Conservation (phyloP, 768 basidiomycete species). For the Epithele typhae region DNA sequence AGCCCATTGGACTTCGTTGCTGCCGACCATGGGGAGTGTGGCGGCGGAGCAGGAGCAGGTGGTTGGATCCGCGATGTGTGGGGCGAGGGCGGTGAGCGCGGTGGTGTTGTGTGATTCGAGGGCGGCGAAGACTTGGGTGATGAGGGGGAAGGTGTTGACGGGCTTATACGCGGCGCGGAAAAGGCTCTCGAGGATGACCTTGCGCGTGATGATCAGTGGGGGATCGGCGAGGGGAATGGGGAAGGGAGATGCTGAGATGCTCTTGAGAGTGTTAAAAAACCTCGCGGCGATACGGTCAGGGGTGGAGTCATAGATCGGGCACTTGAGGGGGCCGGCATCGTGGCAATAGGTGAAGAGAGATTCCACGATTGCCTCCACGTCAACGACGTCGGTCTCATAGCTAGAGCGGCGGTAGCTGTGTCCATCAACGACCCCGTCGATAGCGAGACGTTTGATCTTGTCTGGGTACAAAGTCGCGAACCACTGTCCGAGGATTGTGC, state of each 20-base stretch:
- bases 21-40: background rate
- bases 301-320: constrained; percentile 21
- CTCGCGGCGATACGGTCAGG: constrained; percentile 14
- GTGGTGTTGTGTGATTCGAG: constrained; percentile 6
- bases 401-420: constrained; percentile 15
- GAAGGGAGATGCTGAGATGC: constrained; percentile 4
- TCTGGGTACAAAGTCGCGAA: constrained; percentile 30
- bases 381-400: constrained; percentile 20
- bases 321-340: constrained; percentile 20
- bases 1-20: constrained; percentile 10
- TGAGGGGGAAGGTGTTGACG: background rate
- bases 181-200: background rate
- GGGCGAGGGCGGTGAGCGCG: constrained; percentile 9
- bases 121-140: constrained; percentile 7
- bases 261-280: constrained; percentile 4
- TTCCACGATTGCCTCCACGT: constrained; percentile 19
- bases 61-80: constrained; percentile 2
- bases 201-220: constrained; percentile 3
- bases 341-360: constrained; percentile 17
- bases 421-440: constrained; percentile 28
- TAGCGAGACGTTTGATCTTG: constrained; percentile 25
- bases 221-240: constrained; percentile 3
- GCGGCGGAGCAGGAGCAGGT: constrained; percentile 7
- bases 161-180: constrained; percentile 10
- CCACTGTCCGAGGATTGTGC: constrained; percentile 18